phyloP scores from a whole-genome alignment of 805 yeast species.

The Candida argentea region DNA sequence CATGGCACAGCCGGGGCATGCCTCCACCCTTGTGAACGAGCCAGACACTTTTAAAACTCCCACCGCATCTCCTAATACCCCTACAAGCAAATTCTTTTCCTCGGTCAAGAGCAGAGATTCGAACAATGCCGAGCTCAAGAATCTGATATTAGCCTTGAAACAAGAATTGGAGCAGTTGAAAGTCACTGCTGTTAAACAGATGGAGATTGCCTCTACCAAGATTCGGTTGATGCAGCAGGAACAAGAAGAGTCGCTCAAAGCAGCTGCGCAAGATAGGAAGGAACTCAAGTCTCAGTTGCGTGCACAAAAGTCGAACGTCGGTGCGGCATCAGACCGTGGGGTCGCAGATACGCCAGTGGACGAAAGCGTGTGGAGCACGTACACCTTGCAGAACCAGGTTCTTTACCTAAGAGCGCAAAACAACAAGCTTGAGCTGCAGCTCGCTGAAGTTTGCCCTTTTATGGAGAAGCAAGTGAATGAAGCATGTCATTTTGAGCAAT shows the following conservation, averaged over 20 bases:
- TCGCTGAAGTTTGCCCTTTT: constrained; percentile 40
- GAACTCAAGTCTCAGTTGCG: constrained; percentile 4
- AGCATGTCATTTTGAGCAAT: constrained; percentile 39
- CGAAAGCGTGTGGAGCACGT: too few relatives aligned
- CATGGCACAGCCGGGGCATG: too few relatives aligned
- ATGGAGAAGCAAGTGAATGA: constrained; percentile 44
- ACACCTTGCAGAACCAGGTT: constrained; percentile 34
- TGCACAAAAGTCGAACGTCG: constrained; percentile 5
- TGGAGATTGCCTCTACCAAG: constrained; percentile 46
- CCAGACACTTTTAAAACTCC: too few relatives aligned
- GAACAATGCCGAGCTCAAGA: constrained; percentile 21
- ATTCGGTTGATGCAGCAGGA: constrained; percentile 39
- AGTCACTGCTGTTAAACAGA: constrained; percentile 33
- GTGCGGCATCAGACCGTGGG: too few relatives aligned
- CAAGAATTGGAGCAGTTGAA: constrained; percentile 22
- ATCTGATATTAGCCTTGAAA: constrained; percentile 21
- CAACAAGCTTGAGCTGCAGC: constrained; percentile 26
- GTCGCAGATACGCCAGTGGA: too few relatives aligned
- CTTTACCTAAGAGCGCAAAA: constrained; percentile 39
- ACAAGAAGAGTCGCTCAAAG: constrained; percentile 6
- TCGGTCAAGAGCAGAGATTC: too few relatives aligned
- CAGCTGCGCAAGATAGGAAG: background rate
- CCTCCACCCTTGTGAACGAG: too few relatives aligned
- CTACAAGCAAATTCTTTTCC: too few relatives aligned
- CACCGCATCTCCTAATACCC: too few relatives aligned